phyloP scores from a whole-genome alignment of 805 yeast genomes.

The Brettanomyces custersianus region DNA sequence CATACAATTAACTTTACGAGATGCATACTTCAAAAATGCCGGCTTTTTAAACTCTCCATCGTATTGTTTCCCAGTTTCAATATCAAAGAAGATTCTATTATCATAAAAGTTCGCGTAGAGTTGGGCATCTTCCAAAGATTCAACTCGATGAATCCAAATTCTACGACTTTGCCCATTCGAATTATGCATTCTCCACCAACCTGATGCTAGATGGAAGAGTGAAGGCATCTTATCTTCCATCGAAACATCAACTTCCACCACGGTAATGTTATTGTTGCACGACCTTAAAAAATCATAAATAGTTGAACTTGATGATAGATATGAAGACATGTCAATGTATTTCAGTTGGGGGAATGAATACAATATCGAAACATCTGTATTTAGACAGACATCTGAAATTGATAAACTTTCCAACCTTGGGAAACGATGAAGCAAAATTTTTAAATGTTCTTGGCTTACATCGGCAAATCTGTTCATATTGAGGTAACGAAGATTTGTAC shows the following conservation, averaged over 20 bases:
- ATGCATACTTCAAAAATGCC: slow-evolving; percentile 41
- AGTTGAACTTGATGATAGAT: background rate
- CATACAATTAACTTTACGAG: slow-evolving; percentile 46
- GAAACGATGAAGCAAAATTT: slow-evolving; percentile 31
- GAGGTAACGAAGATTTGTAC: slow-evolving; percentile 35
- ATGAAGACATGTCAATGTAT: slow-evolving; percentile 38
- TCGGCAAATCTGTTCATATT: slow-evolving; percentile 43
- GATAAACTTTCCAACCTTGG: slow-evolving; percentile 31
- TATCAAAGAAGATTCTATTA: slow-evolving; percentile 47
- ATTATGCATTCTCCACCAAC: slow-evolving; percentile 42
- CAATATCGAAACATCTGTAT: slow-evolving; percentile 4
- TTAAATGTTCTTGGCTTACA: slow-evolving; percentile 29
- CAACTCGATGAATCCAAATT: slow-evolving; percentile 48
- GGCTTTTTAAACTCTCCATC: slow-evolving; percentile 37
- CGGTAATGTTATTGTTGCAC: slow-evolving; percentile 18
- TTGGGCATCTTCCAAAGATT: slow-evolving; percentile 4
- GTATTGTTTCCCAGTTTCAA: slow-evolving; percentile 54
- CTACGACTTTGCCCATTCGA: slow-evolving; percentile 58
- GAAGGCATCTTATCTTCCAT: slow-evolving; percentile 26
- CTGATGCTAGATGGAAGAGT: slow-evolving; percentile 8
- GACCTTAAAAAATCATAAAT: background rate
- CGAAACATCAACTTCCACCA: slow-evolving; percentile 60
- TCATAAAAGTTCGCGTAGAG: slow-evolving; percentile 20
- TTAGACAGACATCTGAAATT: slow-evolving; percentile 5
- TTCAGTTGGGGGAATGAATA: slow-evolving; percentile 28